A percentile compares a stretch with the other conserved stretches of the same genome.
phyloP scores from a whole-genome alignment of 805 yeast genomes.

The Ascoidea tarda region DNA sequence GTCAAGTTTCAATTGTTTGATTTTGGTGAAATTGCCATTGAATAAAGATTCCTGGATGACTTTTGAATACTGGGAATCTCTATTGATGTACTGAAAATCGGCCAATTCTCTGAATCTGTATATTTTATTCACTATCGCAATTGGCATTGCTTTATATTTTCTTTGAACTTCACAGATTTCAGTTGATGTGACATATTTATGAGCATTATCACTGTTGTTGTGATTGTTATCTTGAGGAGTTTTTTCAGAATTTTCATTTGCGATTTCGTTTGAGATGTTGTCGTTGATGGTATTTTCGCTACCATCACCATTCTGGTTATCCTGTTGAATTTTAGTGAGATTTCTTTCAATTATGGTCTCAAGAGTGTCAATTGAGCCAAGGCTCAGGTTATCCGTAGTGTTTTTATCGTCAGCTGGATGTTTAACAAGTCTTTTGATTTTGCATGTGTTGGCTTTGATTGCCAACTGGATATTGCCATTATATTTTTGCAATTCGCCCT shows the following conservation, averaged over 20 bases:
- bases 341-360: too few relatives aligned
- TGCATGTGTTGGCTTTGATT: conserved; percentile 1
- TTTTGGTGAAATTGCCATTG: conserved; percentile 25
- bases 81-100: conserved; percentile 69
- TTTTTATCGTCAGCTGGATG: conserved; percentile 1
- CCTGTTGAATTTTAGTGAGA: too few relatives aligned
- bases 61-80: conserved; percentile 34
- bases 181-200: conserved; percentile 38
- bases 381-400: conserved; percentile 5
- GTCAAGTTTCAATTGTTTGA: conserved; percentile 22
- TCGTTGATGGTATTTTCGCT: conserved; percentile 15
- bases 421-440: not conserved
- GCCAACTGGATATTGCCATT: conserved; percentile 7
- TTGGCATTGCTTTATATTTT: conserved; percentile 36
- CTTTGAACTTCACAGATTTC: conserved; percentile 33
- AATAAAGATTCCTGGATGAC: conserved; percentile 26
- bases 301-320: conserved; percentile 26
- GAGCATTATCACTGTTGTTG: conserved; percentile 18
- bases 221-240: too few relatives aligned
- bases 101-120: conserved; percentile 75
- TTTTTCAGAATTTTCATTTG: too few relatives aligned
- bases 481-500: conserved; percentile 9
- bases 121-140: conserved; percentile 52
- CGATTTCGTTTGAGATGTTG: too few relatives aligned
- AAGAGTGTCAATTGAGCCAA: too few relatives aligned